These are phyloP conservation scores for Pythium monospermum DNA, from an alignment of 352 stramenopile genomes.

Conservation along the genomic window DNA sequence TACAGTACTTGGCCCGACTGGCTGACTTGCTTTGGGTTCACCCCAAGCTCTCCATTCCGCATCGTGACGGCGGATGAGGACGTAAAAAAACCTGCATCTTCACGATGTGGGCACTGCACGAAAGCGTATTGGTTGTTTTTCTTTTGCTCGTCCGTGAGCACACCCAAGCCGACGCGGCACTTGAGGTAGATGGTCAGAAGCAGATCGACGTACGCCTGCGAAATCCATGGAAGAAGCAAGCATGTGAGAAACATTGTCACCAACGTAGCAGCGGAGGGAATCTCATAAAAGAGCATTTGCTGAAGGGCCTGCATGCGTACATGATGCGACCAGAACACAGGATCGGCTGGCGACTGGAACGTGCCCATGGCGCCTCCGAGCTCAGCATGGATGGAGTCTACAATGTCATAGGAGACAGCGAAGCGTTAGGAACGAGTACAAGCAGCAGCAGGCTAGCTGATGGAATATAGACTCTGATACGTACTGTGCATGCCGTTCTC, in stretches of 20 bases:
- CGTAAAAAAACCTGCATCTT: conserved; percentile 17
- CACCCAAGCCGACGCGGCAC: conserved; percentile 26
- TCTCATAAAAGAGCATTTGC: neutral
- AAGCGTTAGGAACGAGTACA: too few species aligned
- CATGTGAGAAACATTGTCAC: neutral
- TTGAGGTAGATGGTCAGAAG: conserved; percentile 52
- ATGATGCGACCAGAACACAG: conserved; percentile 55
- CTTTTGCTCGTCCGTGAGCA: conserved; percentile 27
- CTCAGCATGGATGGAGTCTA: conserved; percentile 40
- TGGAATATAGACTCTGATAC: too few species aligned
- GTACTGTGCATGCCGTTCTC: conserved; percentile 50
- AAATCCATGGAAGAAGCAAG: neutral
- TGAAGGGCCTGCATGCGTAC: too few species aligned
- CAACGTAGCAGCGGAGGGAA: neutral
- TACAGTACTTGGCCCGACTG: conserved; percentile 15
- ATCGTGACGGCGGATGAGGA: conserved; percentile 19
- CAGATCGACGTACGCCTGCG: conserved; percentile 32
- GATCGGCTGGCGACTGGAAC: conserved; percentile 40
- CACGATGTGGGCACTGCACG: conserved; percentile 21
- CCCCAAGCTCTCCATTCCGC: conserved; percentile 26
- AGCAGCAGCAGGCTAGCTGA: too few species aligned
- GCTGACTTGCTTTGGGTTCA: conserved; percentile 14
- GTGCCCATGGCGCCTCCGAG: conserved; percentile 43
- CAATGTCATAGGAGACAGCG: neutral
- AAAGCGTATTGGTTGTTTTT: conserved; percentile 22